Evolutionary conservation across 805 yeast genomes (phyloP), one percentile per base, ranked within the genome.

Genomic region (Kazachstania bromeliacearum): DNA sequence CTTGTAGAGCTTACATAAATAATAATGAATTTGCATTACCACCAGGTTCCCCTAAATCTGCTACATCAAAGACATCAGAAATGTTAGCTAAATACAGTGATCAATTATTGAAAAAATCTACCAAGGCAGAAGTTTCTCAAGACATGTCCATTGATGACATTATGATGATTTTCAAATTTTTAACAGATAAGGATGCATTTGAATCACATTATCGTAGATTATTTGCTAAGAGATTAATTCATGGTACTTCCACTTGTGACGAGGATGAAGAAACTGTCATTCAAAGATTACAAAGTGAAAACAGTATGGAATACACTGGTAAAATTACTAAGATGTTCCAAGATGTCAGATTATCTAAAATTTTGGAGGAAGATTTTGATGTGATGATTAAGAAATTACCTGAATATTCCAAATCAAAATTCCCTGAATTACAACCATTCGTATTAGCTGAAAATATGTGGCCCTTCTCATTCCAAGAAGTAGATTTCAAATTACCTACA

Each of bases 321-420:
- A 89, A 88, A 59, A 83, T 92, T 59, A 83, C 95, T 16, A 84
- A 87, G 50, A 92, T 92, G 99, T 88, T 92, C 59, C 83, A 81
- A 56, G 98, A 92, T 62, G 85, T 92, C 68, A 74, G 81, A 48
- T 73, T 89, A 3, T 84, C 95, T 0, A 75, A 75, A 42, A 89
- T 85, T 38, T 67, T 92, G 53, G 77, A 73, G 33, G 64, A 62
- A 30, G 63, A 64, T 22, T 62, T 67, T 29, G 60, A 63, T 37
- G 57, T 53, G 20, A 48, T 48, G 8, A 47, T 57, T 14, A 53
- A 49, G 18, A 45, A 44, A 14, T 39, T 51, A 4, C 61, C 62
- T 19, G 59, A 55, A 15, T 52, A 55, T 44, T 52, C 57, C 4
- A 45, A 40, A 34, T 19, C 31, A 3, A 50, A 44, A 33, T 51